Conservation (phyloP, 805 yeast species). For the Starmerella scarabaei region DNA sequence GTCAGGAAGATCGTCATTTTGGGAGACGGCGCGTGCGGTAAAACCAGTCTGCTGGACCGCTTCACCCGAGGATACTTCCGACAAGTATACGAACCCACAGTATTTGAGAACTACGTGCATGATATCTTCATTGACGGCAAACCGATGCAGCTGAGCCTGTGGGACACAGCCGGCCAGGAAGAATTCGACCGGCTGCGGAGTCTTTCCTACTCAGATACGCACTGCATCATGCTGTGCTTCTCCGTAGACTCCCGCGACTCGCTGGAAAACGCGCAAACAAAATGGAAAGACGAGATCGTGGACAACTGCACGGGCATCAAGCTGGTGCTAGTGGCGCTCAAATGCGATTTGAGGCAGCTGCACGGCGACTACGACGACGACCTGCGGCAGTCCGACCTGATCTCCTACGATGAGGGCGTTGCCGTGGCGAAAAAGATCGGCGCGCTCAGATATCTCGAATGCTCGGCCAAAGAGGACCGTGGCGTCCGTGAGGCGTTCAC, state of each 20-base stretch:
- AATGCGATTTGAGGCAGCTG: slow-evolving; percentile 75
- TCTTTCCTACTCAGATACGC: slow-evolving; percentile 86
- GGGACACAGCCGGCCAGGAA: slow-evolving; percentile 99
- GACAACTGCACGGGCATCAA: slow-evolving; percentile 97
- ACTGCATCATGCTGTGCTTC: slow-evolving; percentile 92
- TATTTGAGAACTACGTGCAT: slow-evolving; percentile 92
- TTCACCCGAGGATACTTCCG: slow-evolving; percentile 97
- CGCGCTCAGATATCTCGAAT: slow-evolving; percentile 86
- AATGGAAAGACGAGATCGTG: slow-evolving; percentile 94
- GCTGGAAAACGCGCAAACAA: slow-evolving; percentile 82
- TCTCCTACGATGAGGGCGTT: slow-evolving; percentile 86
- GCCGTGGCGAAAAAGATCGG: slow-evolving; percentile 87
- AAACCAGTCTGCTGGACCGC: slow-evolving; percentile 84
- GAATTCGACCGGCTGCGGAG: slow-evolving; percentile 92
- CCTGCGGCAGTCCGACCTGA: slow-evolving; percentile 33
- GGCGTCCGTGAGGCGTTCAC: slow-evolving; percentile 99
- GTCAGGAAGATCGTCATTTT: slow-evolving; percentile 87
- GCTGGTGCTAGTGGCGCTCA: slow-evolving; percentile 81
- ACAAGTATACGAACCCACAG: slow-evolving; percentile 96
- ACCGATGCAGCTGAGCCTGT: slow-evolving; percentile 78
- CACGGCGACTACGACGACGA: slow-evolving; percentile 37
- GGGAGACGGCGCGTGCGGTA: slow-evolving; percentile 99
- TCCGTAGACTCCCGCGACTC: slow-evolving; percentile 91
- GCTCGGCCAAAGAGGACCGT: slow-evolving; percentile 89
- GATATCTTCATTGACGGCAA: slow-evolving; percentile 92